A percentile compares a stretch with the other conserved stretches of the same genome.
phyloP scores from a whole-genome alignment of 768 basidiomycete genomes.

The Russula olivacea region DNA sequence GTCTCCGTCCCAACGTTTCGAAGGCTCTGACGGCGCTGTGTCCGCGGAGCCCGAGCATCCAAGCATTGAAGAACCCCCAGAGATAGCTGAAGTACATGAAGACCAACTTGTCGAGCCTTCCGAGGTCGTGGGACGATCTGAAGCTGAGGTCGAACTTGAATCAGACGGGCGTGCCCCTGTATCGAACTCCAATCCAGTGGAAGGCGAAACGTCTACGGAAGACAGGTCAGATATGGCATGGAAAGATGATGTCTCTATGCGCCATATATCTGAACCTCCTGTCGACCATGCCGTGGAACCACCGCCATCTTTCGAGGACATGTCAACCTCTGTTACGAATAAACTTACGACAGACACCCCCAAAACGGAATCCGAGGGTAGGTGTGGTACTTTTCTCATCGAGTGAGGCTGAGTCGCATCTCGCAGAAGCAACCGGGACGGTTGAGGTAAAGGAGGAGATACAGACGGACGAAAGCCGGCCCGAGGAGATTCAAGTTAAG shows the following conservation, averaged over 20 bases:
- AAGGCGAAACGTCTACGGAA: not conserved
- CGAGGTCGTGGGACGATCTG: conserved; percentile 4
- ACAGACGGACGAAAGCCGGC: not conserved
- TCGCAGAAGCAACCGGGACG: not conserved
- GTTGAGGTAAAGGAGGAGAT: conserved; percentile 3
- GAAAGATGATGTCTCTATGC: conserved; percentile 3
- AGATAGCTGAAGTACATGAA: not conserved
- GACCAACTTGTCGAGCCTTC: conserved; percentile 1
- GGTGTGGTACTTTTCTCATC: not conserved
- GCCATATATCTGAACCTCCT: conserved; percentile 5
- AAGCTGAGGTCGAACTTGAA: conserved; percentile 1
- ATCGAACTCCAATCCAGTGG: not conserved
- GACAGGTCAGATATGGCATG: not conserved
- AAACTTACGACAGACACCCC: not conserved
- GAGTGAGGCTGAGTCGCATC: not conserved
- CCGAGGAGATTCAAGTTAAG: not conserved
- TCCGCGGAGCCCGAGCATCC: not conserved
- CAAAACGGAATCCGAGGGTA: not conserved
- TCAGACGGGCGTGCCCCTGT: not conserved
- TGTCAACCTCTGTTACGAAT: not conserved
- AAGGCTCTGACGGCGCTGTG: not conserved
- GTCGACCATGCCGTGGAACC: not conserved
- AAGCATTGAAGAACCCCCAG: not conserved
- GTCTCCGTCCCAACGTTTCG: not conserved
- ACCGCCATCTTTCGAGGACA: not conserved